A percentile compares a stretch with the other conserved stretches of the same genome.
phyloP scores from a whole-genome alignment of 2,329 filamentous ascomycete species.

The Capronia epimyces region DNA sequence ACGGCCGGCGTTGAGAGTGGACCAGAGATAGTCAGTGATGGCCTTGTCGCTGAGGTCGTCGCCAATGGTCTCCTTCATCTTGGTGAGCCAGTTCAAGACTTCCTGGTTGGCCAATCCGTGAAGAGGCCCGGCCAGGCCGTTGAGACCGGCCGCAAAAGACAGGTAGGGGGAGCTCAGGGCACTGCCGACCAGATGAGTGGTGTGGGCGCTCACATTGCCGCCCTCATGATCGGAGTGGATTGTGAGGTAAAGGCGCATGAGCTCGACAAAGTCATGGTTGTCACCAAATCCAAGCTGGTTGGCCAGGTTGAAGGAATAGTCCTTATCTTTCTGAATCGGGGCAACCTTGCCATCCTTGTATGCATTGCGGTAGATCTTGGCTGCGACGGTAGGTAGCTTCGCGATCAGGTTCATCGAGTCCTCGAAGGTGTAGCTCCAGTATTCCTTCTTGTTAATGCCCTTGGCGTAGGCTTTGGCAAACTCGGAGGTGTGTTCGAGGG shows the following conservation, averaged over 20 bases:
- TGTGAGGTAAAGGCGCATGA: constrained; percentile 98
- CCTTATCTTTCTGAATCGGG: constrained; percentile 94
- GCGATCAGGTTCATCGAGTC: constrained; percentile 99
- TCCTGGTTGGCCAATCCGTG: constrained; percentile 99
- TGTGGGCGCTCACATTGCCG: constrained; percentile 97
- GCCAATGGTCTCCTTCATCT: constrained; percentile 96
- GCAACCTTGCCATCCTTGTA: constrained; percentile 99
- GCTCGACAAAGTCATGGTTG: constrained; percentile 95
- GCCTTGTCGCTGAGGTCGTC: constrained; percentile 92
- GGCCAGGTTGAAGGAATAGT: constrained; percentile 98
- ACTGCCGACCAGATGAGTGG: constrained; percentile 93
- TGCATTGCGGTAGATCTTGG: constrained; percentile 99
- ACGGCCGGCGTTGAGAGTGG: constrained; percentile 88
- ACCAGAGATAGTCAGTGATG: constrained; percentile 99
- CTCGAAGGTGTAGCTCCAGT: constrained; percentile 99
- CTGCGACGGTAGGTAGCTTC: constrained; percentile 95
- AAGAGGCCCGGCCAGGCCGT: constrained; percentile 95
- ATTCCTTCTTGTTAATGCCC: constrained; percentile 98
- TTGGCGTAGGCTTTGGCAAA: constrained; percentile 99
- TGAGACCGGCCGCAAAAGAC: constrained; percentile 90
- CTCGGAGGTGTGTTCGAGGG: constrained; percentile 94
- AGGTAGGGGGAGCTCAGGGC: constrained; percentile 97
- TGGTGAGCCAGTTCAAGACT: constrained; percentile 95
- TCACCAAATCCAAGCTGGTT: constrained; percentile 96
- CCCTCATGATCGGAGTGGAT: constrained; percentile 99